Base-by-base conservation (phyloP, 306 rosid genomes). In the Prunus mongolica region DNA sequence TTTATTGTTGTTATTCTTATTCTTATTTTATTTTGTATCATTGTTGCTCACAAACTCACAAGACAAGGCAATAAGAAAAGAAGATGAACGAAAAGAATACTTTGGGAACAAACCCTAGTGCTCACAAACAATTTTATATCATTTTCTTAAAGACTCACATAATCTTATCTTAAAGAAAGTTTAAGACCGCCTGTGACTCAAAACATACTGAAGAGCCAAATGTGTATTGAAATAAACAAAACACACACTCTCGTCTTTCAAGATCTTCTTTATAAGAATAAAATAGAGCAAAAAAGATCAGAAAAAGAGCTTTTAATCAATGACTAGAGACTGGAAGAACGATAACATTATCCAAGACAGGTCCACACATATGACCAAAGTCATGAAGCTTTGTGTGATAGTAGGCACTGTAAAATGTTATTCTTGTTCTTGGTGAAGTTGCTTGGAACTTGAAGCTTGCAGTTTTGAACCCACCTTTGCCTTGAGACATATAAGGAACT, bases 361-460 rank as follows among this genome's bases (percentile, higher is more conserved):
- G 93, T 38, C 93, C 93, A 70, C 93, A 86, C 73, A 86, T 30
- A 46, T 73, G 84, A 54, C 85, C 87, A 38, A 8, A 82, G 18
- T 86, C 86, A 67, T 82, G 67, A 60, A 78, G 76, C 55, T 69
- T 82, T 5, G 87, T 84, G 70, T 84, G 89, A 67, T 89, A 86
- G 64, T 66, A 56, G 13, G 89, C 81, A 75, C 90, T 86, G 74
- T 73, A 78, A 76, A 89, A 89, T 4, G 89, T 84, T 2, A 86
- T 60, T 75, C 83, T 79, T 12, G 90, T 82, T 60, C 80, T 70
- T 1, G 38, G 0, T 0, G 79, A 65, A 34, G 52, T 46, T 41
- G 90, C 93, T 79, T 67, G 67, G 80, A 88, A 88, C 83, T 74
- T 80, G 74, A 86, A 71, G 52, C 72, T 84, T 19, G 81, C 81